Evolutionary conservation across 2,329 filamentous ascomycete species (phyloP).

Genomic region (Aspergillus transmontanensis): DNA sequence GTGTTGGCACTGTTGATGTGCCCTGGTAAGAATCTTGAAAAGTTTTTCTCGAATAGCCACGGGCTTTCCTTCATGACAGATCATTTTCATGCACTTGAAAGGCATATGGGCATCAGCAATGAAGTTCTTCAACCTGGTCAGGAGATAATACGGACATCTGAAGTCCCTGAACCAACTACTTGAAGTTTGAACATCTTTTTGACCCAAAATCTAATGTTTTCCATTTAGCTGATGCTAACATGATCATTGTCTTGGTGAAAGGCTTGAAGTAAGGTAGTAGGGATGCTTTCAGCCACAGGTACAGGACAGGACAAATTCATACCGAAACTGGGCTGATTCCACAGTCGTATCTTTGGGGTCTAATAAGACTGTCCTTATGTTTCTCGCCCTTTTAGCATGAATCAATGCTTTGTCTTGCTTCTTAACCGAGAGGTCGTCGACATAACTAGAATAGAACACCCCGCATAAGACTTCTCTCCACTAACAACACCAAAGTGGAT

Average conservation of each 20-base stretch:
- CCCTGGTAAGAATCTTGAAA: conserved; percentile 54
- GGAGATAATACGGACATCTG: conserved; percentile 38
- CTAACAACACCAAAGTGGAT: neutral
- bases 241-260: neutral
- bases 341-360: conserved; percentile 54
- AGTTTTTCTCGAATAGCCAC: conserved; percentile 55
- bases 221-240: neutral
- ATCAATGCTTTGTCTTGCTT: conserved; percentile 57
- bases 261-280: neutral
- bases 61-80: conserved; percentile 55
- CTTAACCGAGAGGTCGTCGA: conserved; percentile 52
- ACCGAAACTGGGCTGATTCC: conserved; percentile 55
- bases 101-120: conserved; percentile 9
- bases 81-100: conserved; percentile 42
- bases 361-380: conserved; percentile 50
- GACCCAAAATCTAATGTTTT: conserved; percentile 50
- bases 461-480: neutral
- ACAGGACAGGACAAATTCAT: conserved; percentile 11
- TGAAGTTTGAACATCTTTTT: conserved; percentile 57
- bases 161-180: conserved; percentile 38
- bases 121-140: neutral
- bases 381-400: conserved; percentile 49
- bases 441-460: conserved; percentile 42
- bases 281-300: neutral
- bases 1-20: conserved; percentile 54